Base-by-base conservation (phyloP, 2,329 filamentous ascomycete species). In the Penicillium thymicola region DNA sequence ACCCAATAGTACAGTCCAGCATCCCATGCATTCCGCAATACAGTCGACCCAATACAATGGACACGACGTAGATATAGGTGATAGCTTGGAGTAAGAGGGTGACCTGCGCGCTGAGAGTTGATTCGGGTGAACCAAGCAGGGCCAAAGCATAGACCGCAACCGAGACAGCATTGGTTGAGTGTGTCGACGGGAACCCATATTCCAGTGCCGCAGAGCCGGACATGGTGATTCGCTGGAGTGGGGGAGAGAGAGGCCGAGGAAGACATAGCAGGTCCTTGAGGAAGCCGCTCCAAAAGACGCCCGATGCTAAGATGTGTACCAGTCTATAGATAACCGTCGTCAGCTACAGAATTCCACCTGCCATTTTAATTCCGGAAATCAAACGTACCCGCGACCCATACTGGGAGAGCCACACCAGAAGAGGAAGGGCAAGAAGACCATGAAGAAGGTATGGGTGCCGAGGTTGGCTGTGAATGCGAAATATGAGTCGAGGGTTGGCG, bases 1-100 rank as follows among this genome's bases (percentile, higher is more conserved):
- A 90, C 7, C 94, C 94, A 55, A 94, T 75, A 14, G 94, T 76
- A 25, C 97, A 92, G 73, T 99, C 94, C 42, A 94, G 81, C 75
- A 97, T 96, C 11, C 94, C 94, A 75, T 99, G 94, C 94, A 99
- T 99, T 59, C 94, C 94, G 70, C 94, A 99, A 78, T 99, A 97
- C 36, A 99, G 80, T 21, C 94, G 86, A 6, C 94, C 94, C 60
- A 97, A 79, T 40, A 97, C 84, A 69, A 99, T 97, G 27, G 93
- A 97, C 13, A 85, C 77, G 34, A 90, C 90, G 71, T 97, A 99
- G 65, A 90, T 87, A 73, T 94, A 95, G 40, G 88, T 86, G 6
- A 90, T 73, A 5, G 76, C 73, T 70, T 94, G 89, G 27, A 96
- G 77, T 4, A 81, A 74, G 4, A 86, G 60, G 64, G 84, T 87